Evolutionary conservation across 805 yeast species (phyloP), one percentile per base, ranked within the genome.

Genomic region (Sungouiella blattae): DNA sequence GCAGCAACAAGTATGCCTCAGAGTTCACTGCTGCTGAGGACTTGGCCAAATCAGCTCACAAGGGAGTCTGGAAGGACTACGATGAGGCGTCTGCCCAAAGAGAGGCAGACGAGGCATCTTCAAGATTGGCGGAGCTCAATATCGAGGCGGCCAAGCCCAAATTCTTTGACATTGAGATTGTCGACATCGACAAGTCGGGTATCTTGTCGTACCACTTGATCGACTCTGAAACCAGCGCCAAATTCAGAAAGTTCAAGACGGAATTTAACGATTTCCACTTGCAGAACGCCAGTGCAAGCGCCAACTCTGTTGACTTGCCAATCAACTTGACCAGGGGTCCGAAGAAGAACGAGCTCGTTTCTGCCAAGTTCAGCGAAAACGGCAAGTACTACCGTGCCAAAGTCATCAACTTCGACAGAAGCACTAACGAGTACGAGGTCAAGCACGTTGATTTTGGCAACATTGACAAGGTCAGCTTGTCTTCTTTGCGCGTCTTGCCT

Each of bases 31-130:
- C 68, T 16, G 86, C 88, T 8, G 83, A 85, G 57, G 77, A 70
- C 20, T 53, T 52, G 7, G 95, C 96, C 2, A 71, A 73, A 52
- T 49, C 49, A 1, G 60, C 57, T 21, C 72, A 69, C 47, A 55
- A 69, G 46, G 94, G 94, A 11, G 30, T 86, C 5, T 87, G 96
- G 96, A 58, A 61, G 18, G 55, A 75, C 45, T 82, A 74, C 51
- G 79, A 70, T 36, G 69, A 72, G 4, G 58, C 45, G 9, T 58
- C 42, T 55, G 64, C 31, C 66, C 47, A 60, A 24, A 66, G 55
- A 3, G 62, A 58, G 37, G 58, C 50, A 33, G 55, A 39, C 14
- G 50, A 40, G 14, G 45, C 52, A 3, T 38, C 39, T 16, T 46
- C 42, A 2, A 44, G 53, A 35, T 33, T 58, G 40, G 37, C 37